phyloP scores from a whole-genome alignment of 371 early-diverging fungal genomes.

The Smittium mucronatum region DNA sequence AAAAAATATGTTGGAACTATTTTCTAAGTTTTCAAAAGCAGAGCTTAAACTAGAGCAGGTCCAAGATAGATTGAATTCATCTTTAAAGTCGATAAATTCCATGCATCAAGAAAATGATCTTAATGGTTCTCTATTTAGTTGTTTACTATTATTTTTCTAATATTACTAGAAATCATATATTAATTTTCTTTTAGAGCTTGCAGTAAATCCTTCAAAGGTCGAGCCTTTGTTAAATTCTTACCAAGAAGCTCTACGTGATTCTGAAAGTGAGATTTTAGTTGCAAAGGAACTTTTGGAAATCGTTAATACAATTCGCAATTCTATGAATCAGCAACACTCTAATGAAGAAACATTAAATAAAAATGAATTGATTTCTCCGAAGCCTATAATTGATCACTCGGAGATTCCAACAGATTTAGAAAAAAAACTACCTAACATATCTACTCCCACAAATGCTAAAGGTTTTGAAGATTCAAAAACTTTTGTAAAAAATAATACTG shows the following conservation, averaged over 20 bases:
- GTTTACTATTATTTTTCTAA: neutral
- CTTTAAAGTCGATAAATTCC: neutral
- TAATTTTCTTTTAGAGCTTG: neutral
- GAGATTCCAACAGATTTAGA: neutral
- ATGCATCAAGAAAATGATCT: neutral
- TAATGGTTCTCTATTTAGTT: neutral
- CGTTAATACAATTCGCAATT: neutral
- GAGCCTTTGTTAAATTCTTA: neutral
- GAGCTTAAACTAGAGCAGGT: neutral
- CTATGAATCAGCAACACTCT: too few species aligned
- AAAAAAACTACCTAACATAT: neutral
- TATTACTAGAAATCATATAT: neutral
- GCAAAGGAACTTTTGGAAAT: neutral
- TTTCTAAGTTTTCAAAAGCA: neutral
- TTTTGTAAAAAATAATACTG: neutral
- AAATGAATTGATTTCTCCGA: neutral
- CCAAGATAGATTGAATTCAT: neutral
- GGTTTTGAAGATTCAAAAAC: neutral
- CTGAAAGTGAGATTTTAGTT: neutral
- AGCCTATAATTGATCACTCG: neutral
- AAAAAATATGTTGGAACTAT: neutral
- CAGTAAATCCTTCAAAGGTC: neutral
- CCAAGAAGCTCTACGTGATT: neutral
- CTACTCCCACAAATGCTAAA: neutral
- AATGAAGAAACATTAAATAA: neutral